Evolutionary conservation across 192 early-diverging fungal genomes (phyloP).

Genomic region (Dissophora globulifera): DNA sequence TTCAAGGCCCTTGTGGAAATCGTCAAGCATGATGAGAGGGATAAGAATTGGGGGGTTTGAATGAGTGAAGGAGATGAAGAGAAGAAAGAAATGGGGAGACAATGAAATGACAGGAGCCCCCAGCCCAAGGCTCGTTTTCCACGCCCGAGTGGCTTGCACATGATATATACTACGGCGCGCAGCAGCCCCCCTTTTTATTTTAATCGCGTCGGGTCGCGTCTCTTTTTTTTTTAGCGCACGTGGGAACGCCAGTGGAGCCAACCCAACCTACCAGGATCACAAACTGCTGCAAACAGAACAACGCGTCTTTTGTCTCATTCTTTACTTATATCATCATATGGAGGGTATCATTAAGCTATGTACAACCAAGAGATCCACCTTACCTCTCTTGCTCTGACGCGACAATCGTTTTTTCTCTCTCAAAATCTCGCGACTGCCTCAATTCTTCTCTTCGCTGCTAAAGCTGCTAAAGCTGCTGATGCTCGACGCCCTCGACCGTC

Average conservation of each 20-base stretch:
- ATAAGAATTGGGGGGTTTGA: neutral
- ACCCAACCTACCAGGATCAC: too few species aligned
- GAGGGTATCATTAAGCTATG: too few species aligned
- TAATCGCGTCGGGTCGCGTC: neutral
- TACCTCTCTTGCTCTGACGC: neutral
- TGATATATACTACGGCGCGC: neutral
- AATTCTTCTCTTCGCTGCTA: conserved; percentile 24
- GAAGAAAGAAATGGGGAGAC: neutral
- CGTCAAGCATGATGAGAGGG: conserved; percentile 50
- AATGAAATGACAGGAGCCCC: too few species aligned
- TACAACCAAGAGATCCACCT: conserved; percentile 4
- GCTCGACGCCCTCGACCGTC: conserved; percentile 32
- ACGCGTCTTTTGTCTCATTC: too few species aligned
- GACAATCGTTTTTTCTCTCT: too few species aligned
- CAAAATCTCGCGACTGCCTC: neutral
- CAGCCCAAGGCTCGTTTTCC: too few species aligned
- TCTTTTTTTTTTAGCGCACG: neutral
- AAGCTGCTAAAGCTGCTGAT: conserved; percentile 15
- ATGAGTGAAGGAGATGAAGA: neutral
- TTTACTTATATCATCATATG: too few species aligned
- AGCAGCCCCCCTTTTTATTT: neutral
- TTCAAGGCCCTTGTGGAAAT: conserved; percentile 82
- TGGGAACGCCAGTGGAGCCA: too few species aligned
- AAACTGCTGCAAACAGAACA: too few species aligned
- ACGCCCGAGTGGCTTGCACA: neutral